Evolutionary conservation across 2,329 filamentous ascomycete species (phyloP), one percentile per base, ranked within the genome.

Genomic region (Ophiostoma quercus): DNA sequence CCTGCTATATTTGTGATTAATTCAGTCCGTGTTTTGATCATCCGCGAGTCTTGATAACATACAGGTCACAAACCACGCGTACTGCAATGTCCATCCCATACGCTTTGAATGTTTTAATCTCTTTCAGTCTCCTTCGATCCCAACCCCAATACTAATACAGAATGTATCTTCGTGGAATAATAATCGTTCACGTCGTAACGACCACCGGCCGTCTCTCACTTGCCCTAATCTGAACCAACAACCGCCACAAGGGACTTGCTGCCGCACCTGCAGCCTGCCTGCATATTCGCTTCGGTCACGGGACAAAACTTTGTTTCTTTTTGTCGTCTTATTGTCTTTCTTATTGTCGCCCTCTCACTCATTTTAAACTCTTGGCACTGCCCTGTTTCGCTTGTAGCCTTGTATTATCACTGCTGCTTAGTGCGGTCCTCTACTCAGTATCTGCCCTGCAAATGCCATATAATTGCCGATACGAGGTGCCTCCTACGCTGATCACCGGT

Each of bases 231-330:
- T 14, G 51, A 25, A 57, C 51, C 51, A 57, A 57, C n/a, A 8
- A 25, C 51, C 22, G 51, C 51, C 8, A 54, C 47, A 54, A 54
- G 6, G 9, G n/a, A 29, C 51, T 29, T 57, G 16, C 51, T 57
- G 51, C 51, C 51, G 51, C 51, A 57, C 51, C 51, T 57, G 51
- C 51, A 57, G 51, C 51, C 51, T 57, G 3, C 51, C n/a, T 25
- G 51, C 51, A 57, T 57, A 25, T n/a, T 57, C 22, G 51, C 22
- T 25, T 57, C 51, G 51, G 51, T 57, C 51, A 57, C 51, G 51
- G 51, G 51, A 57, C 51, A 57, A 11, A 57, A 57, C 22, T 25
- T 25, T 57, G 51, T 57, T 57, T 57, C 51, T 25, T 57, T 47
- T 47, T 47, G 43, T 29, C 43, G 43, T 47, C 43, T 47, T 47